These are phyloP conservation scores for Pyrenochaeta sp. DNA, from an alignment of 2,329 filamentous ascomycete species.

Conservation along the genomic window DNA sequence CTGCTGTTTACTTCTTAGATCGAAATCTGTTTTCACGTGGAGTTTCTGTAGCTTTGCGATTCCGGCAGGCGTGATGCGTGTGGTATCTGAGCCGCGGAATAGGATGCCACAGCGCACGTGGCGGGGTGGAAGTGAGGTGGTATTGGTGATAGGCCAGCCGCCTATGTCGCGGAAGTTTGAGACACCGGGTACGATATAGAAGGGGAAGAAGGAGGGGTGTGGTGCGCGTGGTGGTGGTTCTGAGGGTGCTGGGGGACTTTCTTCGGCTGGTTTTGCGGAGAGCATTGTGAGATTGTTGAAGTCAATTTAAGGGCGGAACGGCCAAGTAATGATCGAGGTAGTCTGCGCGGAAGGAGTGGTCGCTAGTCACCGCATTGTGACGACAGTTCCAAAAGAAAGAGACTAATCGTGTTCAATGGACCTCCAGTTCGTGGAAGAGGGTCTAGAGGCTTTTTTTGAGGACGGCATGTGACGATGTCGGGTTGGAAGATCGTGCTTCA, in stretches of 20 bases:
- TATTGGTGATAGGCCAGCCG: conserved; percentile 27
- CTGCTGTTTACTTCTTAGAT: conserved; percentile 71
- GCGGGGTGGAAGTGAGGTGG: background rate
- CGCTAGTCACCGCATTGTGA: no score
- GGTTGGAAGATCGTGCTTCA: background rate
- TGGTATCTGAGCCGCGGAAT: conserved; percentile 73
- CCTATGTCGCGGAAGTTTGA: conserved; percentile 47
- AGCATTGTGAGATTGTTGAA: background rate
- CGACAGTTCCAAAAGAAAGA: no score
- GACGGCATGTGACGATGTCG: no score
- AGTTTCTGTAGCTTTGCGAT: conserved; percentile 50
- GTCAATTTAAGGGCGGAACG: background rate
- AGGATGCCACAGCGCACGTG: conserved; percentile 62
- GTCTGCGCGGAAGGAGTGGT: no score
- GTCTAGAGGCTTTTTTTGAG: background rate
- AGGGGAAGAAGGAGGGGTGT: conserved; percentile 28
- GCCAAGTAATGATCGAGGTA: background rate
- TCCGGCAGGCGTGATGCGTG: conserved; percentile 22
- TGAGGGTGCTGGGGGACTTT: background rate
- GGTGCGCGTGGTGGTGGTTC: conserved; percentile 6
- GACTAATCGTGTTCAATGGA: no score
- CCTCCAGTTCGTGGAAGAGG: no score
- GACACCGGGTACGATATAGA: conserved; percentile 35
- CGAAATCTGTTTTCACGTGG: conserved; percentile 70
- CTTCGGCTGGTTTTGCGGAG: conserved; percentile 10